These are phyloP conservation scores for Periglandula ipomoeae DNA, from an alignment of 2,329 filamentous ascomycete genomes.

Conservation along the genomic window DNA sequence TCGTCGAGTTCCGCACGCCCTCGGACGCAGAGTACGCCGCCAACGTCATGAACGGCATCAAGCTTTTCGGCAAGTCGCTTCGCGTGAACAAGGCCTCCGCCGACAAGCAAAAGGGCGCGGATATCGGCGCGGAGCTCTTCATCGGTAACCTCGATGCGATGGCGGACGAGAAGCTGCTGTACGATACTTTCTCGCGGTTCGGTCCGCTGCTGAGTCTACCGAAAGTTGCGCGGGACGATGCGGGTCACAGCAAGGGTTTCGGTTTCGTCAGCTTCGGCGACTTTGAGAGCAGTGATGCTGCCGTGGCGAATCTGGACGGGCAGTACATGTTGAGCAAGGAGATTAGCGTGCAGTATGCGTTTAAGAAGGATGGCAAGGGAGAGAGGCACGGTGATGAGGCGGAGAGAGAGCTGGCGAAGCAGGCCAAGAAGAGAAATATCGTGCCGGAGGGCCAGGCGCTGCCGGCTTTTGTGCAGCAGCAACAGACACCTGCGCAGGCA, in stretches of 20 bases:
- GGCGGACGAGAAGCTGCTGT: slow-evolving; percentile 92
- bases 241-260: slow-evolving; percentile 85
- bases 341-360: slow-evolving; percentile 93
- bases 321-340: slow-evolving; percentile 97
- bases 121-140: slow-evolving; percentile 95
- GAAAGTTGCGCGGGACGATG: slow-evolving; percentile 87
- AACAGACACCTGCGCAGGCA: slow-evolving; percentile 29
- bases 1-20: slow-evolving; percentile 95
- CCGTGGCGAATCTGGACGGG: slow-evolving; percentile 85
- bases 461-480: slow-evolving; percentile 59
- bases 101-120: slow-evolving; percentile 87
- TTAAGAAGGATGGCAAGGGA: slow-evolving; percentile 98
- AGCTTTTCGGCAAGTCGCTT: slow-evolving; percentile 87
- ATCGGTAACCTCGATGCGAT: slow-evolving; percentile 90
- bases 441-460: slow-evolving; percentile 69
- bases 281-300: slow-evolving; percentile 89
- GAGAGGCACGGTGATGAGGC: slow-evolving; percentile 92
- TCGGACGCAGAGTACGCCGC: slow-evolving; percentile 95
- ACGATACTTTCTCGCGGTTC: slow-evolving; percentile 89
- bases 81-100: slow-evolving; percentile 89
- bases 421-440: slow-evolving; percentile 92
- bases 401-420: slow-evolving; percentile 80
- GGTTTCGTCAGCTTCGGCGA: slow-evolving; percentile 89
- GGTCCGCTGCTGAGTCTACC: slow-evolving; percentile 75
- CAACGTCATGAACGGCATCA: slow-evolving; percentile 92